phyloP scores from a whole-genome alignment of 2,329 filamentous ascomycete species.

The Microascus cirrosus region DNA sequence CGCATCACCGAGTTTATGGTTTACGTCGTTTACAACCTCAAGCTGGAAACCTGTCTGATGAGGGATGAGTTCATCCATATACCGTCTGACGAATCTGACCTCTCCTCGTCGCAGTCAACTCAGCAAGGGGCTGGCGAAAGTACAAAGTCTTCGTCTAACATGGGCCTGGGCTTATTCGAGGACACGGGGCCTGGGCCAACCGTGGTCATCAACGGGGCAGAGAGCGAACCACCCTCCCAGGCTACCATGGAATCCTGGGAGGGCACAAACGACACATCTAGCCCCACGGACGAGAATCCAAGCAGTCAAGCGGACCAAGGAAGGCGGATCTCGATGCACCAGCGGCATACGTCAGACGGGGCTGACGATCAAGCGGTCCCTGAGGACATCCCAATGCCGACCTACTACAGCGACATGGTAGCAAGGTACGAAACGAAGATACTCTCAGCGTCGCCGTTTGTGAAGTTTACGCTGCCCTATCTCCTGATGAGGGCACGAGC shows the following conservation, averaged over 20 bases:
- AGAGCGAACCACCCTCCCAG: constrained; percentile 25
- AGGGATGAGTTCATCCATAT: constrained; percentile 84
- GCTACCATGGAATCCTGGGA: constrained; percentile 9
- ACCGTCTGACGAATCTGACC: constrained; percentile 45
- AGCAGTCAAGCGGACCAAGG: background rate
- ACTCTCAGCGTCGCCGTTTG: constrained; percentile 88
- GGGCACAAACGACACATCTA: background rate
- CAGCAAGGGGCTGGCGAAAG: constrained; percentile 14
- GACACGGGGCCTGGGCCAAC: constrained; percentile 15
- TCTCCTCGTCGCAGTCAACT: constrained; percentile 7
- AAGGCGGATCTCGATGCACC: background rate
- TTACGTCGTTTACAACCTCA: constrained; percentile 96
- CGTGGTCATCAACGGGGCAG: constrained; percentile 22
- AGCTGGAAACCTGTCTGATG: constrained; percentile 89
- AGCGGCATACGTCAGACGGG: background rate
- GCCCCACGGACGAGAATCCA: background rate
- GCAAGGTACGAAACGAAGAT: constrained; percentile 88
- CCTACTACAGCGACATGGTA: constrained; percentile 91
- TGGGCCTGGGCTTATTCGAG: background rate
- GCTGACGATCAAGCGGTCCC: background rate
- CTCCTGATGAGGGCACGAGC: constrained; percentile 85
- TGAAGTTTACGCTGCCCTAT: constrained; percentile 90
- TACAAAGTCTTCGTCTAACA: background rate
- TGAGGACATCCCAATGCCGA: constrained; percentile 73
- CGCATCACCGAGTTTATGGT: constrained; percentile 97